Evolutionary conservation across 768 basidiomycete species (phyloP).

Genomic region (Paxillus ammoniavirescens): DNA sequence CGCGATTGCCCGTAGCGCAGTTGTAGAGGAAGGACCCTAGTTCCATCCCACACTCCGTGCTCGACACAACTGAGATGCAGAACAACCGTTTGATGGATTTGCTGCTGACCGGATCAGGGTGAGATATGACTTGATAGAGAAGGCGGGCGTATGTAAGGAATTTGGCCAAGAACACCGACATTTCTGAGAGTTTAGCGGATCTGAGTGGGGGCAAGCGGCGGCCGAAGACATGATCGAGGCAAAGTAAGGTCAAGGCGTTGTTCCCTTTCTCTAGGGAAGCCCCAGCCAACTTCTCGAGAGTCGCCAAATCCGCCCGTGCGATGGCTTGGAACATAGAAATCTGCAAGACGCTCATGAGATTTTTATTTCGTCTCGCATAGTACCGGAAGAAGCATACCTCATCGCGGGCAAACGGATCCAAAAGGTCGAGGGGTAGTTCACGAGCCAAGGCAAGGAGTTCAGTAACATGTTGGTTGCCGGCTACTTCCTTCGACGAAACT

Average conservation of each 20-base stretch:
- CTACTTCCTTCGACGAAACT: constrained; percentile 8
- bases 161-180: constrained; percentile 29
- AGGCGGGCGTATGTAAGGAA: constrained; percentile 37
- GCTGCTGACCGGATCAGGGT: constrained; percentile 27
- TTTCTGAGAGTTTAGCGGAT: constrained; percentile 20
- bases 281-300: constrained; percentile 33
- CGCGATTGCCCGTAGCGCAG: not conserved
- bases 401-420: constrained; percentile 3
- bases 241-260: constrained; percentile 37
- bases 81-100: constrained; percentile 33
- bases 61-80: constrained; percentile 26
- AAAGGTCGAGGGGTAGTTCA: constrained; percentile 6
- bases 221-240: constrained; percentile 42
- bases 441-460: constrained; percentile 28
- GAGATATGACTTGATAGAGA: constrained; percentile 27
- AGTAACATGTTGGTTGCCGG: not conserved
- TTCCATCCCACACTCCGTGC: constrained; percentile 29
- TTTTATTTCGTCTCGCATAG: not conserved
- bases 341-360: not conserved
- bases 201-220: constrained; percentile 22
- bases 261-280: constrained; percentile 29
- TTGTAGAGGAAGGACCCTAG: constrained; percentile 23
- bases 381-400: constrained; percentile 12
- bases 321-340: constrained; percentile 36
- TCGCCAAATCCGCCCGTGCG: constrained; percentile 12